These are phyloP conservation scores for Dothideomycetes sp. DNA, from an alignment of 2,329 filamentous ascomycete genomes.

Conservation along the genomic window DNA sequence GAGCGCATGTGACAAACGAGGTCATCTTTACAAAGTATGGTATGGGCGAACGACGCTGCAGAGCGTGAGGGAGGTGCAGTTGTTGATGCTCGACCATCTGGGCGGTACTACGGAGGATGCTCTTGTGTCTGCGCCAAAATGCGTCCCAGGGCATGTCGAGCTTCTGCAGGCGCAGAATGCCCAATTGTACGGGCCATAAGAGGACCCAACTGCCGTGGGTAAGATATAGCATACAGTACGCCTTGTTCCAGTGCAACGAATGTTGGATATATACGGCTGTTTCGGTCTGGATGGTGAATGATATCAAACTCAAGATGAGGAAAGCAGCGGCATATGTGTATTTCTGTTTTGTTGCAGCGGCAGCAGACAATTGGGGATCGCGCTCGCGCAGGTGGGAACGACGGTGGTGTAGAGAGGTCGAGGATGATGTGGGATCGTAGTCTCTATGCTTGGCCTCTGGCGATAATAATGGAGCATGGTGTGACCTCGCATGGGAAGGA, in stretches of 20 bases:
- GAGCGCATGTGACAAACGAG: constrained; percentile 68
- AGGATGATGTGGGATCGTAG: constrained; percentile 29
- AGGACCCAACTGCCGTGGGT: constrained; percentile 91
- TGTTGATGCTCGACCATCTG: constrained; percentile 81
- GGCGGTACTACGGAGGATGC: constrained; percentile 55
- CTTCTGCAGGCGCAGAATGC: constrained; percentile 71
- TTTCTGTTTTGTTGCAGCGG: constrained; percentile 62
- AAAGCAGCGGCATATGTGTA: constrained; percentile 85
- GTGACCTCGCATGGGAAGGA: constrained; percentile 34
- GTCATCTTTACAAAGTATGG: constrained; percentile 74
- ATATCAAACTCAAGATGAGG: constrained; percentile 69
- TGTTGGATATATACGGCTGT: constrained; percentile 92
- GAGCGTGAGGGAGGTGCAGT: constrained; percentile 50
- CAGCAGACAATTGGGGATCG: constrained; percentile 58
- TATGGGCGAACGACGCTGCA: constrained; percentile 44
- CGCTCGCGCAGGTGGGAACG: constrained; percentile 56
- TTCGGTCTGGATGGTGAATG: constrained; percentile 91
- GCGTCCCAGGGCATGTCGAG: constrained; percentile 67
- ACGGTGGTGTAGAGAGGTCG: constrained; percentile 38
- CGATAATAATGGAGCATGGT: constrained; percentile 45
- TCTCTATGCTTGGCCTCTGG: constrained; percentile 28
- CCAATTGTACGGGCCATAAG: constrained; percentile 77
- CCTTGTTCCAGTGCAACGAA: constrained; percentile 87
- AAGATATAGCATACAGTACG: constrained; percentile 97
- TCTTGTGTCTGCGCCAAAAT: constrained; percentile 72